A percentile compares a stretch with the other conserved stretches of the same genome.
Conservation (phyloP, 2,329 filamentous ascomycete genomes). For the Ophiocordyceps unilateralis region DNA sequence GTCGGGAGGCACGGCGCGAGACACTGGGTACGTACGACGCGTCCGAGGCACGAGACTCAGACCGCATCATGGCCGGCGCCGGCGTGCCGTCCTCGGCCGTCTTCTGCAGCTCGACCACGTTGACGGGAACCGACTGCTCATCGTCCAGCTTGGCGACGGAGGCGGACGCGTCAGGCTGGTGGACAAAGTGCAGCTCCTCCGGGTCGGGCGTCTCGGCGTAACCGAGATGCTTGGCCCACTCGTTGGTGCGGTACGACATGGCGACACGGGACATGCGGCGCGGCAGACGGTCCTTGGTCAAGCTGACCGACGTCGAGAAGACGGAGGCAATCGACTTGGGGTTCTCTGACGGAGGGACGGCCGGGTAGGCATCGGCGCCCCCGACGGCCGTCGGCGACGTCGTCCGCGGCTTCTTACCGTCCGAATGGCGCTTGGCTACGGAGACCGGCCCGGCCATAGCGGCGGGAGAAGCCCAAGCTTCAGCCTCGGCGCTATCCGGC, state of each 20-base stretch:
- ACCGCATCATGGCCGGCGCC: constrained; percentile 9
- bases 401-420: background rate
- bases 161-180: constrained; percentile 12
- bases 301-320: constrained; percentile 25
- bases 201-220: constrained; percentile 55
- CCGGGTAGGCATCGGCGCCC: constrained; percentile 2
- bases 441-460: too few relatives aligned
- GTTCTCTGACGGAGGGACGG: constrained; percentile 11
- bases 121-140: constrained; percentile 43
- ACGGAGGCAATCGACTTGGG: constrained; percentile 23
- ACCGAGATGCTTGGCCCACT: constrained; percentile 86
- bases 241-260: constrained; percentile 74
- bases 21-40: constrained; percentile 4
- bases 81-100: constrained; percentile 36
- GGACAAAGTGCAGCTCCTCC: constrained; percentile 38
- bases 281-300: constrained; percentile 48
- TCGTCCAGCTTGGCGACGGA: constrained; percentile 5
- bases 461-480: background rate
- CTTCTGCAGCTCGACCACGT: constrained; percentile 47
- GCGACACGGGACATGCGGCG: constrained; percentile 59
- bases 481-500: background rate
- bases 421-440: background rate
- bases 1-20: constrained; percentile 3
- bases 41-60: constrained; percentile 12
- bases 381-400: background rate